A percentile compares a stretch with the other conserved stretches of the same genome.
These are phyloP conservation scores for Fusarium nanum DNA, from an alignment of 2,329 filamentous ascomycete genomes.

Conservation along the genomic window DNA sequence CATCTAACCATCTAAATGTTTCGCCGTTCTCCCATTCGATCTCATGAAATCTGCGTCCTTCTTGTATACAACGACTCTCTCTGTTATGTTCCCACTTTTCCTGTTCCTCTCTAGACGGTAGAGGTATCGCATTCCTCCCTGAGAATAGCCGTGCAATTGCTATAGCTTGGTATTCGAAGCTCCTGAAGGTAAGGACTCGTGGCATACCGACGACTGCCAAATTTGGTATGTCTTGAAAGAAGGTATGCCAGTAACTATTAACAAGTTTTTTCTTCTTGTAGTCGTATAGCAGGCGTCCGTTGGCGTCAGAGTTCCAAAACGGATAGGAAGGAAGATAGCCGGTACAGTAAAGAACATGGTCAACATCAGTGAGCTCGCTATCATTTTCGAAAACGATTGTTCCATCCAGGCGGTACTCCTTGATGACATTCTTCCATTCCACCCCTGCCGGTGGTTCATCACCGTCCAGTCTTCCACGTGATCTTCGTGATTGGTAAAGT, in stretches of 20 bases:
- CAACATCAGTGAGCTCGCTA: slow-evolving; percentile 51
- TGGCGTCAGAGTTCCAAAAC: slow-evolving; percentile 60
- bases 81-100: slow-evolving; percentile 60
- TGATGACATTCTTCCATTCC: slow-evolving; percentile 65
- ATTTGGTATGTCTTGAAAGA: slow-evolving; percentile 60
- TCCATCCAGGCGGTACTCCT: slow-evolving; percentile 56
- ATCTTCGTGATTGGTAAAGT: slow-evolving; percentile 64
- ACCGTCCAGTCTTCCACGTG: slow-evolving; percentile 63
- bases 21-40: slow-evolving; percentile 64
- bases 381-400: slow-evolving; percentile 58
- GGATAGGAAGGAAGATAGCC: slow-evolving; percentile 59
- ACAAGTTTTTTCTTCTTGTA: slow-evolving; percentile 59
- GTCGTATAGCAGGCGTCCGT: slow-evolving; percentile 62
- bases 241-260: slow-evolving; percentile 64
- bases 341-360: slow-evolving; percentile 57
- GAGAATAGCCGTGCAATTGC: slow-evolving; percentile 63
- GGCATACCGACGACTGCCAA: slow-evolving; percentile 65
- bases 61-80: slow-evolving; percentile 43
- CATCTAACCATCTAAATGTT: slow-evolving; percentile 59
- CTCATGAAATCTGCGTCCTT: slow-evolving; percentile 63
- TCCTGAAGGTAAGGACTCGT: slow-evolving; percentile 63
- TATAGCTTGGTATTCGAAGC: slow-evolving; percentile 67
- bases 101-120: slow-evolving; percentile 57
- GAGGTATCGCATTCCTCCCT: slow-evolving; percentile 51
- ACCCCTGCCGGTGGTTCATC: slow-evolving; percentile 59